These are phyloP conservation scores for Thelonectria olida DNA, from an alignment of 2,329 filamentous ascomycete genomes.

Conservation along the genomic window DNA sequence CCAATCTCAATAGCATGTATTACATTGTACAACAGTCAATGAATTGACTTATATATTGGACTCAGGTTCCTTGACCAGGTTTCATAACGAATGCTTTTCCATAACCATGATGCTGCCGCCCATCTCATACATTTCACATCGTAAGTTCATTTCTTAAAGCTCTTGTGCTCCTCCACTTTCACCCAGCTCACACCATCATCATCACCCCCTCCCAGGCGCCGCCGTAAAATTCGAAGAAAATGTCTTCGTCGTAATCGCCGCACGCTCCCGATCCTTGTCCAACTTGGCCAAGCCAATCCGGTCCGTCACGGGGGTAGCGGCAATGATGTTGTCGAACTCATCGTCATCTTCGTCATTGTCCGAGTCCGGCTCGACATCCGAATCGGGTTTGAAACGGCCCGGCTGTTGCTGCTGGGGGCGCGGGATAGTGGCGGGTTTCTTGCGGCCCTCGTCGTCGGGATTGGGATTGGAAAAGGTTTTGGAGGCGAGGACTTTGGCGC, in stretches of 20 bases:
- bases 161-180: neutral
- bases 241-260: conserved; percentile 58
- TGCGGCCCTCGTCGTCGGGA: conserved; percentile 59
- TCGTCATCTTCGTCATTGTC: conserved; percentile 65
- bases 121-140: neutral
- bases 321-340: conserved; percentile 92
- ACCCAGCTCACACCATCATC: neutral
- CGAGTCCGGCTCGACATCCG: conserved; percentile 76
- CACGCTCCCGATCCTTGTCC: conserved; percentile 63
- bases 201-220: conserved; percentile 58
- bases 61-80: neutral
- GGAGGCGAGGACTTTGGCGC: conserved; percentile 88
- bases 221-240: conserved; percentile 60
- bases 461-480: conserved; percentile 76
- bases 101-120: too few species aligned
- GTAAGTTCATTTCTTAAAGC: neutral
- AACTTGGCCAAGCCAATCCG: conserved; percentile 73
- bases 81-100: neutral
- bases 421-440: conserved; percentile 71
- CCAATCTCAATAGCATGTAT: conserved; percentile 23
- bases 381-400: conserved; percentile 62
- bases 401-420: conserved; percentile 57
- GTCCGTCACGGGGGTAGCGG: conserved; percentile 89
- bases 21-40: conserved; percentile 1
- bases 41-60: neutral